These are phyloP conservation scores for Aspergillus steynii DNA, from an alignment of 495 filamentous ascomycete genomes.

Conservation along the genomic window DNA sequence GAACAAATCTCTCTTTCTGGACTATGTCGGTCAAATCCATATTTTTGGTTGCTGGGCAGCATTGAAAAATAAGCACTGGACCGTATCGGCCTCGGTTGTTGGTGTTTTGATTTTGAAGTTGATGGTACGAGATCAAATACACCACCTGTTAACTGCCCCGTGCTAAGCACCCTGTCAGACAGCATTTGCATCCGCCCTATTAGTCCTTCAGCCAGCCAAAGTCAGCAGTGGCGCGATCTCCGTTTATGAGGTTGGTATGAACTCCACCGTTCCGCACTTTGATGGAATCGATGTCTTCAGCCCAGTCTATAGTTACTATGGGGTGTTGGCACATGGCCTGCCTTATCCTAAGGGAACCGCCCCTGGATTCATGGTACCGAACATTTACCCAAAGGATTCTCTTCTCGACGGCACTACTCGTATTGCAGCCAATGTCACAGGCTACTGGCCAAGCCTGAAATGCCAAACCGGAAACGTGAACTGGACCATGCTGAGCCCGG, in stretches of 20 bases:
- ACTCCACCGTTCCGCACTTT: too few species aligned
- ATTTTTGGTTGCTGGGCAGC: background rate
- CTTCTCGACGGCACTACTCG: background rate
- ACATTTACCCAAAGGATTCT: background rate
- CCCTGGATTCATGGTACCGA: background rate
- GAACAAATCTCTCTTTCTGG: background rate
- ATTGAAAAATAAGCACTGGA: slow-evolving; percentile 4
- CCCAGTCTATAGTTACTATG: background rate
- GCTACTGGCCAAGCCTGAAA: background rate
- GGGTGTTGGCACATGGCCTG: background rate
- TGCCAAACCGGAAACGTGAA: background rate
- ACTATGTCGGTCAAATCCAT: slow-evolving; percentile 6
- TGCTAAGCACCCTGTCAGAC: background rate
- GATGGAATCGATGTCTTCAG: background rate
- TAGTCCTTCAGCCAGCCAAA: background rate
- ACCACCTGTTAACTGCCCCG: background rate
- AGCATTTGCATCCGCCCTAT: background rate
- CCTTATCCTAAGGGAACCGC: background rate
- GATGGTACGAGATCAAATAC: background rate
- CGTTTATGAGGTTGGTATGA: background rate
- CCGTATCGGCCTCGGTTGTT: background rate
- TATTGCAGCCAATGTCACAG: background rate
- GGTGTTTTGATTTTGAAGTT: slow-evolving; percentile 5
- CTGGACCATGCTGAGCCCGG: background rate
- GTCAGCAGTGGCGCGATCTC: background rate